phyloP scores from a whole-genome alignment of 805 yeast species.

The Hanseniaspora valbyensis region DNA sequence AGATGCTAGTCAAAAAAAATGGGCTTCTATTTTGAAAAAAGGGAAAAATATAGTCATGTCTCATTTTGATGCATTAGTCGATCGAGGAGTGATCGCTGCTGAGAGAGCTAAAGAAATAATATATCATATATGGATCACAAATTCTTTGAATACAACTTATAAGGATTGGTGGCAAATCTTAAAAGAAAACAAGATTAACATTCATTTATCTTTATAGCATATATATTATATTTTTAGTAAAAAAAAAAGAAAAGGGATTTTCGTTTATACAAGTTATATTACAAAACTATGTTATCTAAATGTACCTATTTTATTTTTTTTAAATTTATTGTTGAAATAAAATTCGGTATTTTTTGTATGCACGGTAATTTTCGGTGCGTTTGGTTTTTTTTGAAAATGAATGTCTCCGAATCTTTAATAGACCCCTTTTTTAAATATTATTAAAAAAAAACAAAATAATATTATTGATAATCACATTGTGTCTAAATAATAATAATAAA shows the following conservation, averaged over 20 bases:
- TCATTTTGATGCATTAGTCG: constrained; percentile 3
- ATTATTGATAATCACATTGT: no score
- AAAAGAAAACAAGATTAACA: constrained; percentile 9
- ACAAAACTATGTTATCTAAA: background rate
- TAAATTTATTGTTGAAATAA: no score
- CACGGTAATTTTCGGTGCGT: background rate
- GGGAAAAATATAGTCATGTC: constrained; percentile 4
- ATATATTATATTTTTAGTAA: background rate
- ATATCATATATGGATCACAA: constrained; percentile 7
- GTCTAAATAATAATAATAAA: no score
- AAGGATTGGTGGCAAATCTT: constrained; percentile 15
- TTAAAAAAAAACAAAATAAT: no score
- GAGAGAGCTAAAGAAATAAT: constrained; percentile 12
- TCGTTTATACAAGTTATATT: no score
- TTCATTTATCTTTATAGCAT: constrained; percentile 4
- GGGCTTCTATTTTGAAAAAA: background rate
- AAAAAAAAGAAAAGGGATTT: no score
- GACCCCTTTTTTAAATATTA: no score
- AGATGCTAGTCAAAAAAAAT: background rate
- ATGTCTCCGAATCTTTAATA: no score
- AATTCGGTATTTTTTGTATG: background rate
- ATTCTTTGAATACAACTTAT: background rate
- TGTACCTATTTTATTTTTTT: background rate
- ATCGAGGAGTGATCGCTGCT: constrained; percentile 10
- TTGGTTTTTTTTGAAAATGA: background rate